phyloP scores from a whole-genome alignment of 257 asterid species.

The Nicotiana undulata region DNA sequence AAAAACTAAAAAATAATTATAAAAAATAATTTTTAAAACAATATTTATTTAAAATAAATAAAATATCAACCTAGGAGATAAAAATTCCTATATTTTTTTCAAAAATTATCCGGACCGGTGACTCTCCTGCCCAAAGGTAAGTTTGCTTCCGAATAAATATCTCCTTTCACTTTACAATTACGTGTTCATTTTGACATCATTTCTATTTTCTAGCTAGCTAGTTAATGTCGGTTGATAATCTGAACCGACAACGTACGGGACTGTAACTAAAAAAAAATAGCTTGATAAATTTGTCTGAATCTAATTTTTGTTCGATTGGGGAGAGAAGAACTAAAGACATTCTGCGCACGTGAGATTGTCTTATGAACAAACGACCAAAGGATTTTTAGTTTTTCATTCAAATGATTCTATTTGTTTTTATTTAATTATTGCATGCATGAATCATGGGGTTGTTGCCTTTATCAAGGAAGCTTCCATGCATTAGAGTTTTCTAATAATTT shows the following conservation, averaged over 20 bases:
- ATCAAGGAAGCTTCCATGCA: not conserved
- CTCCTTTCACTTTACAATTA: not conserved
- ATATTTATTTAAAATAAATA: too few species aligned
- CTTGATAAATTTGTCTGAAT: not conserved
- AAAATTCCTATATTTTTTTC: too few species aligned
- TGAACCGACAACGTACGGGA: not conserved
- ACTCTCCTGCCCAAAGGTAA: too few species aligned
- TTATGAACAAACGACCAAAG: slow-evolving; percentile 13
- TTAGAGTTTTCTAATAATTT: not conserved
- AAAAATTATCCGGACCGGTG: too few species aligned
- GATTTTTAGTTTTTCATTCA: not conserved
- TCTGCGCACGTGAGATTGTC: slow-evolving; percentile 17
- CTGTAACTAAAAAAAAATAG: not conserved
- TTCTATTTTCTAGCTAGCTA: not conserved
- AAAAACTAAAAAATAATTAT: too few species aligned
- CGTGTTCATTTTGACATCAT: not conserved
- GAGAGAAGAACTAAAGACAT: not conserved
- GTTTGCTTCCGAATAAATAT: too few species aligned
- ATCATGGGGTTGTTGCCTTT: not conserved
- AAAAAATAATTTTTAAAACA: too few species aligned
- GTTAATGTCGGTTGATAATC: not conserved
- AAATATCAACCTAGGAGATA: too few species aligned
- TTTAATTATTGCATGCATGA: not conserved
- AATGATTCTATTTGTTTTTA: not conserved
- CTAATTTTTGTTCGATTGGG: not conserved